Base-by-base conservation (phyloP, 2,329 filamentous ascomycete genomes). In the Xylariaceae sp. region DNA sequence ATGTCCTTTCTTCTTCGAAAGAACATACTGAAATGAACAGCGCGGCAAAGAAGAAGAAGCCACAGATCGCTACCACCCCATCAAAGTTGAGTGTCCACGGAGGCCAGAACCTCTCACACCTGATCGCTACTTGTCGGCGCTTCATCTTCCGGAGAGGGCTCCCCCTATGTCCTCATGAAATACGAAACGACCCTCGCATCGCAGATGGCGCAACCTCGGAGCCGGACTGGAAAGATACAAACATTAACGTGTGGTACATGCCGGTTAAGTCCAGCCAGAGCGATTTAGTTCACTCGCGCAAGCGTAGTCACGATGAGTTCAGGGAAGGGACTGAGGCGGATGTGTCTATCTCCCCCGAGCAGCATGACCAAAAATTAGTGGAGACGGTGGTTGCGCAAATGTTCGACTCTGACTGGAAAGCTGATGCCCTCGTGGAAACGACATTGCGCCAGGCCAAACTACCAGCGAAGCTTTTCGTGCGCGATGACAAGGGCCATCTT, bases 121-220 rank as follows among this genome's bases (percentile, higher is more conserved):
- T 84, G 5, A 72, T 99, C 51, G 92, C 91, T n/a, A 90, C 92
- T 0, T 87, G 88, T 13, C 83, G 94, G 39, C 79, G 86, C 26
- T 96, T 96, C 71, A 84, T 97, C 43, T 93, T 97, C 64, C 83
- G 94, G 30, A 92, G 90, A 63, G 87, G 90, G 0, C 81, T 96
- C 68, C 87, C 88, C 0, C 73, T 97, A n/a, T 76, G 75, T 26
- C 79, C 87, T 1, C 79, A 84, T 58, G 94, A 99, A 71, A 81
- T 89, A 42, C 73, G 76, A 33, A 63, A 73, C 8, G 77, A 81
- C 46, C 71, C 74, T 5, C 70, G 75, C n/a, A 48, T 65, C 13
- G 33, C 59, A 2, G 64, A 67, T 21, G 52, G 76, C 24, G 81
- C 82, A 2, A 77, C 78, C 3, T 73, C 76, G 39, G 67, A 75